Evolutionary conservation across 257 asterid species (phyloP).

Genomic region (Solanum appendiculatum): DNA sequence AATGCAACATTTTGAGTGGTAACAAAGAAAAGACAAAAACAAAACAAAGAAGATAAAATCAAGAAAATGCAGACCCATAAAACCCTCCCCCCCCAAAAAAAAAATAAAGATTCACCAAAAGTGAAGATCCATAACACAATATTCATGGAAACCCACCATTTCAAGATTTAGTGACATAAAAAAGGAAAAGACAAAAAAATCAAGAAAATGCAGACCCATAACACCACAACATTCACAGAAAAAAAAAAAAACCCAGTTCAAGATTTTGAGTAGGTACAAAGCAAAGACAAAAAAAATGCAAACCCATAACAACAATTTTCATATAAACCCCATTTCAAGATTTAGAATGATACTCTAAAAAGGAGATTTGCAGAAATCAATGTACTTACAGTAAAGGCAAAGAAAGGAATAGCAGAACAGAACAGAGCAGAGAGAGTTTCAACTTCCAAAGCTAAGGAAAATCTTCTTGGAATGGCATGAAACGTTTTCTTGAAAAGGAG

Average conservation of each 20-base stretch:
- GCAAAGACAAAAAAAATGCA: background rate
- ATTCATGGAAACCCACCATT: background rate
- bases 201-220: background rate
- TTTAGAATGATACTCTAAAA: too few relatives aligned
- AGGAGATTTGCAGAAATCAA: background rate
- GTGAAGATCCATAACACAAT: background rate
- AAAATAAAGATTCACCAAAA: background rate
- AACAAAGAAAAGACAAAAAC: background rate
- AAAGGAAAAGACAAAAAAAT: background rate
- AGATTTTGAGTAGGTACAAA: background rate
- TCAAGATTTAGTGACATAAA: background rate
- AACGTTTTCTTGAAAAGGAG: slow-evolving; percentile 27
- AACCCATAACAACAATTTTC: background rate
- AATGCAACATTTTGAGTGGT: background rate
- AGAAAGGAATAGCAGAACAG: slow-evolving; percentile 48
- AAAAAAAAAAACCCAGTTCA: background rate
- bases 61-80: background rate
- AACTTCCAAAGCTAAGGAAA: slow-evolving; percentile 7
- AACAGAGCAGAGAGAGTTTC: slow-evolving; percentile 11
- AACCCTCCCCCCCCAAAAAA: background rate
- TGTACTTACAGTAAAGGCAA: slow-evolving; percentile 52
- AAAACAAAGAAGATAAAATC: background rate
- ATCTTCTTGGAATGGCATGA: slow-evolving; percentile 28
- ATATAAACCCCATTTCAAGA: background rate
- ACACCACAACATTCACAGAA: background rate